Evolutionary conservation across 139 green algal species (phyloP).

Genomic region (Coelastrella sp.): DNA sequence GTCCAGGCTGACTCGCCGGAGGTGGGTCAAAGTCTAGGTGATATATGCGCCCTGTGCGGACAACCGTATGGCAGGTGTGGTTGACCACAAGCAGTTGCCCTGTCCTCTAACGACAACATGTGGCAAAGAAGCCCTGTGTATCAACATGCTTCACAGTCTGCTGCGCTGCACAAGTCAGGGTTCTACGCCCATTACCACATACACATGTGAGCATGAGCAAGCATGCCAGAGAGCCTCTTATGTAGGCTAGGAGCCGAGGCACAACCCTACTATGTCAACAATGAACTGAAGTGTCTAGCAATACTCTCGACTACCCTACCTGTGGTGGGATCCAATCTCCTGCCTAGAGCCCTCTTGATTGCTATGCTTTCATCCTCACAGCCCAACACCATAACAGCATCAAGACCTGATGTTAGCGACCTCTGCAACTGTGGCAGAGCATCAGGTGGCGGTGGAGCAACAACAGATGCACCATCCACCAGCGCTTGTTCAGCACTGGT

Average conservation of each 20-base stretch:
- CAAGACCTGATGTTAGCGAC: constrained; percentile 68
- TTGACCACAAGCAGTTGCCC: too few relatives aligned
- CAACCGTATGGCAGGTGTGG: too few relatives aligned
- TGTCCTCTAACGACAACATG: not conserved
- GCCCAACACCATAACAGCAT: constrained; percentile 71
- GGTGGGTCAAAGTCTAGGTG: constrained; percentile 82
- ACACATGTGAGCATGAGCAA: too few relatives aligned
- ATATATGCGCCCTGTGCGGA: constrained; percentile 66
- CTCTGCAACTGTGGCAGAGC: constrained; percentile 62
- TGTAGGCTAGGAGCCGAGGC: too few relatives aligned
- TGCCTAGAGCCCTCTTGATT: constrained; percentile 58
- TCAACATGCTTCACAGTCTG: too few relatives aligned
- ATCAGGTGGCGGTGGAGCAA: constrained; percentile 68
- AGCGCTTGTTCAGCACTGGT: constrained; percentile 65
- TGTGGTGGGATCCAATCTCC: constrained; percentile 59
- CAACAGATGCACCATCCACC: constrained; percentile 49
- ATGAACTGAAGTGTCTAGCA: too few relatives aligned
- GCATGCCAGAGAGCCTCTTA: too few relatives aligned
- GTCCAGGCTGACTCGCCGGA: constrained; percentile 67
- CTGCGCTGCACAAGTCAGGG: too few relatives aligned
- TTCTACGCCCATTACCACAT: too few relatives aligned
- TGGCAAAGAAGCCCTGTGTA: too few relatives aligned
- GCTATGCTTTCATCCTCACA: constrained; percentile 53
- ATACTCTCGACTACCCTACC: too few relatives aligned
- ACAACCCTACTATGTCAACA: too few relatives aligned